phyloP scores from a whole-genome alignment of 2,329 filamentous ascomycete species.

The Fusarium irregulare region DNA sequence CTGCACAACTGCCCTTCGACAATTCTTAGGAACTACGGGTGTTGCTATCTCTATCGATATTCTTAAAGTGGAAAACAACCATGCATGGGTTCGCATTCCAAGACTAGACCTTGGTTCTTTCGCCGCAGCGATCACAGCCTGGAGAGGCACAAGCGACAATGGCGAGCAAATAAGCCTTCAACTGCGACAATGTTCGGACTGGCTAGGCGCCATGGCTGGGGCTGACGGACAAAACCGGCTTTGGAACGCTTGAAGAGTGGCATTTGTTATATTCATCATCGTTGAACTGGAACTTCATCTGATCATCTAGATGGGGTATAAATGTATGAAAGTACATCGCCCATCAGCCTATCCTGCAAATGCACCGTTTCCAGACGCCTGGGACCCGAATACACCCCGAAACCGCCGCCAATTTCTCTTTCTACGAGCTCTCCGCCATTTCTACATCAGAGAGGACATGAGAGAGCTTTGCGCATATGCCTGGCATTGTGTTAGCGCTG shows the following conservation, averaged over 20 bases:
- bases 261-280: slow-evolving; percentile 29
- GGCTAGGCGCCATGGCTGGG: slow-evolving; percentile 71
- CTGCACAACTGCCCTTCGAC: slow-evolving; percentile 70
- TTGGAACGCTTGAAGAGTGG: slow-evolving; percentile 57
- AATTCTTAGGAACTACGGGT: slow-evolving; percentile 78
- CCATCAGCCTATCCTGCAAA: slow-evolving; percentile 41
- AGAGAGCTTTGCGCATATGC: slow-evolving; percentile 88
- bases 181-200: slow-evolving; percentile 70
- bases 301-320: slow-evolving; percentile 45
- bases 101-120: slow-evolving; percentile 69
- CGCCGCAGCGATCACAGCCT: slow-evolving; percentile 73
- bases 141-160: slow-evolving; percentile 61
- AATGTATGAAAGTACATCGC: slow-evolving; percentile 44
- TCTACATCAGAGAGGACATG: slow-evolving; percentile 78
- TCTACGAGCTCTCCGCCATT: slow-evolving; percentile 24
- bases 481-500: slow-evolving; percentile 55
- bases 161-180: slow-evolving; percentile 63
- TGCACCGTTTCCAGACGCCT: slow-evolving; percentile 46
- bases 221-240: slow-evolving; percentile 56
- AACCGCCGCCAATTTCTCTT: slow-evolving; percentile 32
- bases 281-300: slow-evolving; percentile 35
- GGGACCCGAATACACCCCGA: slow-evolving; percentile 35
- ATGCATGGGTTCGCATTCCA: slow-evolving; percentile 75
- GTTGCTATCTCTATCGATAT: slow-evolving; percentile 76
- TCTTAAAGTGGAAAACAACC: slow-evolving; percentile 66